These are phyloP conservation scores for Suillus sp. DNA, from an alignment of 768 basidiomycete species.

Conservation along the genomic window DNA sequence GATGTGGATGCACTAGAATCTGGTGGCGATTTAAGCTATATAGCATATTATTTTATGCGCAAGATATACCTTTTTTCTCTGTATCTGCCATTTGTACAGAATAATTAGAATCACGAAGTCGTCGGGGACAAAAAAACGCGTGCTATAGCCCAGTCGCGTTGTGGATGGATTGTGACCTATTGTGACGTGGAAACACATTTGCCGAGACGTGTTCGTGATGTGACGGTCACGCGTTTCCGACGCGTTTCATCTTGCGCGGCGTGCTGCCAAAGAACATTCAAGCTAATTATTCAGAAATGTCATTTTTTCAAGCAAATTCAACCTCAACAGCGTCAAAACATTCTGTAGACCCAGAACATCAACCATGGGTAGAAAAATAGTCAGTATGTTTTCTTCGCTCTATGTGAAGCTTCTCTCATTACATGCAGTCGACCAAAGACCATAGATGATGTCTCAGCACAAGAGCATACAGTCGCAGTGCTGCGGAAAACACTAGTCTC, in stretches of 20 bases:
- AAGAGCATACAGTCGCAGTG: conserved; percentile 94
- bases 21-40: conserved; percentile 12
- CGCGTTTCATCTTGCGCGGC: conserved; percentile 28
- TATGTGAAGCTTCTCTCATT: conserved; percentile 12
- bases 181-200: conserved; percentile 35
- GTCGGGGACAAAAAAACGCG: conserved; percentile 21
- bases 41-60: conserved; percentile 9
- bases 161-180: conserved; percentile 6
- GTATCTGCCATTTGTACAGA: conserved; percentile 25
- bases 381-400: conserved; percentile 38
- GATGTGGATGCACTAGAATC: conserved; percentile 18
- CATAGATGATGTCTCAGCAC: conserved; percentile 96
- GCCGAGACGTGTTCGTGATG: conserved; percentile 32
- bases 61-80: conserved; percentile 20
- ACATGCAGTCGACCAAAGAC: conserved; percentile 85
- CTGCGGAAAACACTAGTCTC: conserved; percentile 88
- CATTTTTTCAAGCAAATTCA: conserved; percentile 62
- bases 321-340: conserved; percentile 47
- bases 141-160: conserved; percentile 21
- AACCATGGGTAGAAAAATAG: conserved; percentile 99
- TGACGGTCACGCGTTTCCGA: conserved; percentile 52
- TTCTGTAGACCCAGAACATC: conserved; percentile 55
- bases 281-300: conserved; percentile 40
- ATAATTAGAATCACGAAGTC: conserved; percentile 16
- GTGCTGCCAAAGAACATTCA: not conserved